Base-by-base conservation (phyloP, 2,329 filamentous ascomycete genomes). In the Blumeria hordei region DNA sequence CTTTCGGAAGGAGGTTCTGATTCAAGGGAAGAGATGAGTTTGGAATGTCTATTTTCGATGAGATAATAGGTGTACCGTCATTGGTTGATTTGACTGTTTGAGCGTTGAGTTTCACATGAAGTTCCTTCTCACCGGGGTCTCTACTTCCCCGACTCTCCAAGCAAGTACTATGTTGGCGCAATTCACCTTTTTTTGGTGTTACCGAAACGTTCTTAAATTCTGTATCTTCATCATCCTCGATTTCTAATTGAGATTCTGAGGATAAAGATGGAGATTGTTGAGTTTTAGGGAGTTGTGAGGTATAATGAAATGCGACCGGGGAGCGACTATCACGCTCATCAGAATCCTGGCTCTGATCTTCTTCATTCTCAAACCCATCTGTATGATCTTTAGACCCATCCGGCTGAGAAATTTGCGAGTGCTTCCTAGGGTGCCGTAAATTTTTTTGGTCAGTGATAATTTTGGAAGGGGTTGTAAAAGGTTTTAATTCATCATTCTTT, bases 271-370 rank as follows among this genome's bases (percentile, higher is more conserved):
- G 41, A 8, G 51, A 41, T 18, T 12, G 51, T 44, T 45, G 55
- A 36, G 44, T 52, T 44, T 44, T 54, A 21, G 18, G 53, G 51
- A 16, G 32, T 39, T 53, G 51, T 9, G 32, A 16, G 10, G 34
- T 56, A 10, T 62, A 60, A 32, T 56, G 59, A 58, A 63, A 63
- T 11, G 59, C 55, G 21, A 64, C 57, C 16, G 63, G 63, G 21
- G 63, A 64, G 45, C 63, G 62, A 56, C 62, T 64, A 32, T 64
- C 62, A 0, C 62, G 59, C 9, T 45, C 55, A 3, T 61, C 60
- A 10, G 59, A 60, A 9, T 59, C 59, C 10, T 60, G 57, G 34
- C 60, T 61, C 28, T 59, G 57, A 32, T 59, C 56, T 10, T 59
- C 59, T 36, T 54, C 21, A 12, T 36, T n/a, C 43, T 54, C 34